Evolutionary conservation across 2,329 filamentous ascomycete species (phyloP).

Genomic region (Fusarium sp.): DNA sequence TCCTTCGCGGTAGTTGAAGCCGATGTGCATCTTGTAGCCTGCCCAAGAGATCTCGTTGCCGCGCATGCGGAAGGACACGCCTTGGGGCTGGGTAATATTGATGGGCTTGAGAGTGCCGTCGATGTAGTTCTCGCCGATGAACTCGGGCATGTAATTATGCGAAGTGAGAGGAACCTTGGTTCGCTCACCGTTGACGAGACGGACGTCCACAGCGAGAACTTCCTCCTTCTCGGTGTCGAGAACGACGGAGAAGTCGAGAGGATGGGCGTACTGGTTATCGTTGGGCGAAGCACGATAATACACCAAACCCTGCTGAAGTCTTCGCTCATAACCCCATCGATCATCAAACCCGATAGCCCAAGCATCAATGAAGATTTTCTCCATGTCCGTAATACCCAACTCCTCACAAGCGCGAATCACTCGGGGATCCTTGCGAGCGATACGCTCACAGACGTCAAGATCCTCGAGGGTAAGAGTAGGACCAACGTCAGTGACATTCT

Average conservation of each 20-base stretch:
- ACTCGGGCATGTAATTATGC: constrained; percentile 55
- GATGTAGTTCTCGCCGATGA: constrained; percentile 51
- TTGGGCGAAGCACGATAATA: constrained; percentile 81
- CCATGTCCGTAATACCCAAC: constrained; percentile 82
- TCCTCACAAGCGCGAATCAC: constrained; percentile 83
- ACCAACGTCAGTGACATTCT: constrained; percentile 60
- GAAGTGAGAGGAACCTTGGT: constrained; percentile 58
- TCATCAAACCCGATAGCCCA: constrained; percentile 89
- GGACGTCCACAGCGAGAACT: constrained; percentile 58
- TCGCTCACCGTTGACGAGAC: constrained; percentile 59
- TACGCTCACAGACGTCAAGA: constrained; percentile 77
- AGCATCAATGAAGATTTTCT: constrained; percentile 85
- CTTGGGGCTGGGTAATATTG: constrained; percentile 56
- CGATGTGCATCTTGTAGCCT: constrained; percentile 77
- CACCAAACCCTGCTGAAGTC: constrained; percentile 84
- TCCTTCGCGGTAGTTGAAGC: constrained; percentile 78
- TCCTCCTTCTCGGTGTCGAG: constrained; percentile 62
- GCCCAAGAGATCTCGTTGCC: constrained; percentile 67
- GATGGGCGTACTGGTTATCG: constrained; percentile 73
- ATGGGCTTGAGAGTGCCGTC: constrained; percentile 54
- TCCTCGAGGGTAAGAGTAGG: constrained; percentile 81
- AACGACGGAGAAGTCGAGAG: constrained; percentile 62
- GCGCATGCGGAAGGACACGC: constrained; percentile 60
- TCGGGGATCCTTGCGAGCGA: constrained; percentile 75
- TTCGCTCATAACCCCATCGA: constrained; percentile 76